Percentiles rank a stretch among this genome's conserved stretches.
These are phyloP conservation scores for Orbilia blumenaviensis DNA, from an alignment of 2,329 filamentous ascomycete genomes.

Conservation along the genomic window DNA sequence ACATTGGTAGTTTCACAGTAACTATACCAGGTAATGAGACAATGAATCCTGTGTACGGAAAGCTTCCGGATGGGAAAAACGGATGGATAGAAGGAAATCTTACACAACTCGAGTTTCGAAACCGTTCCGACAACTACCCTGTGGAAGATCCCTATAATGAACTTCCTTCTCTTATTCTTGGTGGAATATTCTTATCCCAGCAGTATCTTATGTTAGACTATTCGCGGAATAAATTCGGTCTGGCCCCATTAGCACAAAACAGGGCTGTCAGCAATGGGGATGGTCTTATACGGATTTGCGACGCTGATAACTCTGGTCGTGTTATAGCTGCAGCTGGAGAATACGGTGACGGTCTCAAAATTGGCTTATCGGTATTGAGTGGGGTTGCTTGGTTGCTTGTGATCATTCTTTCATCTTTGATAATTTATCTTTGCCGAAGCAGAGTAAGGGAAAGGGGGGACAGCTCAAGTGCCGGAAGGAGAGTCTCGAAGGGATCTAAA, in stretches of 20 bases:
- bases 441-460: not conserved
- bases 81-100: not conserved
- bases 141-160: not conserved
- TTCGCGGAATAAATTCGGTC: conserved; percentile 1
- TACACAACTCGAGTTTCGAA: conserved; percentile 7
- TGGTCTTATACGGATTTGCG: not conserved
- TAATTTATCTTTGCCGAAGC: not conserved
- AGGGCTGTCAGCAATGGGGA: not conserved
- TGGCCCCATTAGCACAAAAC: not conserved
- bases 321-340: not conserved
- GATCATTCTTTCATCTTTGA: not conserved
- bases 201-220: conserved; percentile 16
- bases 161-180: not conserved
- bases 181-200: conserved; percentile 4
- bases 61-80: not conserved
- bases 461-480: not conserved
- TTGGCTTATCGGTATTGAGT: not conserved
- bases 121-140: conserved; percentile 8
- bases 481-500: not conserved
- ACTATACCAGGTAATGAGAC: not conserved
- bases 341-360: not conserved
- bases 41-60: not conserved
- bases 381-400: not conserved
- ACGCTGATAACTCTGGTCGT: too few relatives aligned
- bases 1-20: not conserved